Conservation (phyloP, 148 eudicot genomes). For the Chenopodium suecicum region DNA sequence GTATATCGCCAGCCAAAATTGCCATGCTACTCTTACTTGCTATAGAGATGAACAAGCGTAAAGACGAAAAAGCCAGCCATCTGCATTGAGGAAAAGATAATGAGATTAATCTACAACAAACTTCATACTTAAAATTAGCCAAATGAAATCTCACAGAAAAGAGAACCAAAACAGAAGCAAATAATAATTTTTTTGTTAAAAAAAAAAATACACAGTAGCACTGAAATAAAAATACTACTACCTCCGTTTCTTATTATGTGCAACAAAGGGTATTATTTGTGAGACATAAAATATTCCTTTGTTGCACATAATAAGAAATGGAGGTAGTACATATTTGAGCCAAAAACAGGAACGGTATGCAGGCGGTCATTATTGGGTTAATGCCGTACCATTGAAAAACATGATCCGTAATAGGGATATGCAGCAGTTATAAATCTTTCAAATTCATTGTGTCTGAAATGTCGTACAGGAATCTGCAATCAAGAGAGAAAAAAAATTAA, state of each 20-base stretch:
- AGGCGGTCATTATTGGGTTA: neutral
- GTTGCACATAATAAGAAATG: too few relatives aligned
- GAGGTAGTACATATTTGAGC: too few relatives aligned
- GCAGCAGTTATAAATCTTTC: slow-evolving; percentile 86
- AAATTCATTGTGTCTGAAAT: slow-evolving; percentile 83
- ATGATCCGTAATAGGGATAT: slow-evolving; percentile 88
- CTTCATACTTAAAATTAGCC: too few relatives aligned
- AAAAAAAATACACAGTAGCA: neutral
- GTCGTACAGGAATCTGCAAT: slow-evolving; percentile 87
- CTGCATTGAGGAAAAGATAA: slow-evolving; percentile 39
- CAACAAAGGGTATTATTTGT: too few relatives aligned
- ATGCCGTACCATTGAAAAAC: slow-evolving; percentile 66
- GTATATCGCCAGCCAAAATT: neutral
- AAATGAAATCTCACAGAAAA: neutral
- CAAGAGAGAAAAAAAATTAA: neutral
- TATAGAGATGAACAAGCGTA: slow-evolving; percentile 64
- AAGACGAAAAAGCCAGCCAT: slow-evolving; percentile 88
- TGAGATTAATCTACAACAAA: neutral
- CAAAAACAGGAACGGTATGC: neutral
- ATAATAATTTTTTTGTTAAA: neutral
- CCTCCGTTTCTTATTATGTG: too few relatives aligned
- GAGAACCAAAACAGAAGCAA: neutral
- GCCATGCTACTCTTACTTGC: slow-evolving; percentile 44
- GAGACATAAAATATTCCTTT: too few relatives aligned
- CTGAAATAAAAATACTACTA: neutral